Evolutionary conservation across 495 filamentous ascomycete species (phyloP).

Genomic region (Cladorrhinum samala): DNA sequence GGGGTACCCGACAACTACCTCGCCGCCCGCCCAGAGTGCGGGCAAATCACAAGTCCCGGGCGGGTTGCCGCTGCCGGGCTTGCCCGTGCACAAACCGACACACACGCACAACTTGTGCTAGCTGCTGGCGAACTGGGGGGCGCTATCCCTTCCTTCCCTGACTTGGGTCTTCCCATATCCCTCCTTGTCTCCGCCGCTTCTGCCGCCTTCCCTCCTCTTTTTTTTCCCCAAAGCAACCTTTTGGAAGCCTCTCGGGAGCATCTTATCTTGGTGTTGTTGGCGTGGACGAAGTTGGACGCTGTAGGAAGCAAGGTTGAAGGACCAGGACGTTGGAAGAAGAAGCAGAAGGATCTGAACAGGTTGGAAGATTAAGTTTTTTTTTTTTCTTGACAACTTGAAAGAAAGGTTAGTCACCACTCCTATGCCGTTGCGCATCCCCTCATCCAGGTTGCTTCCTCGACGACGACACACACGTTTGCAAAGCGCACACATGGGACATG

Average conservation of each 20-base stretch:
- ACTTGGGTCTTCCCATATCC: constrained; percentile 7
- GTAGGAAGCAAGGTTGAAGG: constrained; percentile 13
- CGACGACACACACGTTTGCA: neutral
- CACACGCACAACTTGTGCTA: neutral
- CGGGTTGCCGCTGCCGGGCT: no score
- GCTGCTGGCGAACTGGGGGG: constrained; percentile 1
- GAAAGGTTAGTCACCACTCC: neutral
- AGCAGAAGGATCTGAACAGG: constrained; percentile 5
- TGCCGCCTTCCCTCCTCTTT: constrained; percentile 20
- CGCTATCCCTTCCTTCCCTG: constrained; percentile 25
- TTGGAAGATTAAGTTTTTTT: constrained; percentile 3
- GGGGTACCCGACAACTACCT: neutral
- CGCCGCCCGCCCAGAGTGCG: neutral
- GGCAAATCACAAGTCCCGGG: no score
- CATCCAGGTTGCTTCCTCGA: no score
- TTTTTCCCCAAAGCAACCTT: constrained; percentile 16
- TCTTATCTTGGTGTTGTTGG: constrained; percentile 31
- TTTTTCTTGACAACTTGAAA: neutral
- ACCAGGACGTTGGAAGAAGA: constrained; percentile 2
- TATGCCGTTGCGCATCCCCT: no score
- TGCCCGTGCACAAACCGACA: neutral
- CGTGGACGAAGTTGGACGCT: constrained; percentile 22
- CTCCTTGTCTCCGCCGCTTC: constrained; percentile 25
- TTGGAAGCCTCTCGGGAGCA: constrained; percentile 11
- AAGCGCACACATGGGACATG: neutral